phyloP scores from a whole-genome alignment of 2,329 filamentous ascomycete genomes.

The Cyphellophora europaea region DNA sequence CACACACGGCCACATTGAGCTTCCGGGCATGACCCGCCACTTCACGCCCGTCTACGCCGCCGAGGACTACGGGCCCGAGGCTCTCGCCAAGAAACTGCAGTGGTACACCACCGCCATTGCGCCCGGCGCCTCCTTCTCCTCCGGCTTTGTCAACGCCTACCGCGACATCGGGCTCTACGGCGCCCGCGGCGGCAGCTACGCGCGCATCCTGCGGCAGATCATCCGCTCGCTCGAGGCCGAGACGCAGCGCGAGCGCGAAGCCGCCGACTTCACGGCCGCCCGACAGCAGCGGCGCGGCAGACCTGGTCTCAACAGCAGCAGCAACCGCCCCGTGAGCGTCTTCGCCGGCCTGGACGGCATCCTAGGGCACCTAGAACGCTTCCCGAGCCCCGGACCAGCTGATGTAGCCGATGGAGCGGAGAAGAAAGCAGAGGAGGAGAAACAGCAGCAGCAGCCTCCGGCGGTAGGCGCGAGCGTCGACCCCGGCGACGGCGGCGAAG shows the following conservation, averaged over 20 bases:
- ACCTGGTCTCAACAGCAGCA: not conserved
- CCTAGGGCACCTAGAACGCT: not conserved
- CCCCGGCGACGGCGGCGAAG: not conserved
- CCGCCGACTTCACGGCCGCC: not conserved
- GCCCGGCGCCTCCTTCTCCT: constrained; percentile 19
- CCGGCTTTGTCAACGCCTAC: constrained; percentile 58
- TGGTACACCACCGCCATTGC: constrained; percentile 37
- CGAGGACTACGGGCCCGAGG: constrained; percentile 52
- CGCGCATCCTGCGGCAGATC: constrained; percentile 53
- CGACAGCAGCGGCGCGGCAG: not conserved
- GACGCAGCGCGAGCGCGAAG: not conserved
- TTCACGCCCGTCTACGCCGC: constrained; percentile 59
- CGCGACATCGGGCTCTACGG: constrained; percentile 58
- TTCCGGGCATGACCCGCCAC: constrained; percentile 39
- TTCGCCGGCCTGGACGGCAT: constrained; percentile 1
- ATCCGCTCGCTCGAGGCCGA: constrained; percentile 17
- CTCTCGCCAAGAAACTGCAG: constrained; percentile 50
- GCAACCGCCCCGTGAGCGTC: not conserved
- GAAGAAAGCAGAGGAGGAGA: not conserved
- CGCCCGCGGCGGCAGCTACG: constrained; percentile 39
- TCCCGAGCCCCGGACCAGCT: not conserved
- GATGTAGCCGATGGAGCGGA: not conserved
- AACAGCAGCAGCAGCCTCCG: not conserved
- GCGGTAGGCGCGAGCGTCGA: not conserved
- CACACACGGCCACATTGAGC: constrained; percentile 12